These are phyloP conservation scores for Aspergillus homomorphus DNA, from an alignment of 495 filamentous ascomycete genomes.

Conservation along the genomic window DNA sequence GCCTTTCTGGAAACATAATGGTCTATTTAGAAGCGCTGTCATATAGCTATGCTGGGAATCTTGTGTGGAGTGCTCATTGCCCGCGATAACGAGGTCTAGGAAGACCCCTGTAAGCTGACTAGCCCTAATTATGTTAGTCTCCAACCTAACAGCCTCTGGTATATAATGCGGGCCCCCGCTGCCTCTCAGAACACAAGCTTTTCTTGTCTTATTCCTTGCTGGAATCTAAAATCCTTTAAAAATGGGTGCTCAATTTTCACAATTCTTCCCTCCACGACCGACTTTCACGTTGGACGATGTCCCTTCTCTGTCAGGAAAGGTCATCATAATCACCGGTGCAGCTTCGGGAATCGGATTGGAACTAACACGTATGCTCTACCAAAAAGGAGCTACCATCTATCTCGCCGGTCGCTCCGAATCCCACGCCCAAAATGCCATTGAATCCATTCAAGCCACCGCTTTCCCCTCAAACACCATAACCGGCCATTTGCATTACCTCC, in stretches of 20 bases:
- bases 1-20: too few relatives aligned
- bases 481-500: constrained; percentile 36
- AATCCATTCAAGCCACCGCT: constrained; percentile 23
- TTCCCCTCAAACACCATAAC: background rate
- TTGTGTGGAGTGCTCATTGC: too few relatives aligned
- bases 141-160: too few relatives aligned
- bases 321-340: constrained; percentile 43
- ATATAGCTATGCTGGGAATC: too few relatives aligned
- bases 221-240: constrained; percentile 4
- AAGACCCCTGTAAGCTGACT: too few relatives aligned
- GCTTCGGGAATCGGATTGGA: constrained; percentile 42
- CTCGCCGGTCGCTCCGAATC: constrained; percentile 41
- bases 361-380: constrained; percentile 41
- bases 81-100: too few relatives aligned
- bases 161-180: too few relatives aligned
- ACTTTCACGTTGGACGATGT: constrained; percentile 31
- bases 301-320: constrained; percentile 31
- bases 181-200: too few relatives aligned
- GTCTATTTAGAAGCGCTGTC: too few relatives aligned
- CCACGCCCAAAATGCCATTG: constrained; percentile 35
- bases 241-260: constrained; percentile 17
- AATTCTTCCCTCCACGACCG: constrained; percentile 32
- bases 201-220: too few relatives aligned
- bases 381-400: constrained; percentile 39
- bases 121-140: too few relatives aligned